phyloP scores from a whole-genome alignment of 164 flowering plant genomes.

The Berberis vulgaris region DNA sequence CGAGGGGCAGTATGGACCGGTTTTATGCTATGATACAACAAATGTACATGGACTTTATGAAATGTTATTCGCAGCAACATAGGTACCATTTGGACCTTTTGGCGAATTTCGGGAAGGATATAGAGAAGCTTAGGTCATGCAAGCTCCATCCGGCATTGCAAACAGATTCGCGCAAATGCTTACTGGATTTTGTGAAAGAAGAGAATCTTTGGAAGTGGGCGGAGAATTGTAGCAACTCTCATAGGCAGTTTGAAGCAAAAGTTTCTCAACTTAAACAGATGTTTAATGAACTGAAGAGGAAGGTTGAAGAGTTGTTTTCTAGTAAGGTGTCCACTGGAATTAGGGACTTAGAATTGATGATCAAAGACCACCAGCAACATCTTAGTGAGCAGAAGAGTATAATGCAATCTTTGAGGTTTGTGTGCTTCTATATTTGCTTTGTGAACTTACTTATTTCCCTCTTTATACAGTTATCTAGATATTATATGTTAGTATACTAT shows the following conservation, averaged over 20 bases:
- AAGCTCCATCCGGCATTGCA: conserved; percentile 75
- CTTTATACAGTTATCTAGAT: background rate
- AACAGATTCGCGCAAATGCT: conserved; percentile 50
- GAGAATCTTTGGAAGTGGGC: conserved; percentile 58
- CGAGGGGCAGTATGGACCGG: conserved; percentile 63
- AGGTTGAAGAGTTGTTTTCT: conserved; percentile 69
- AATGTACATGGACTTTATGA: conserved; percentile 69
- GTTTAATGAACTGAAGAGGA: conserved; percentile 64
- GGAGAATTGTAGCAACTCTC: conserved; percentile 64
- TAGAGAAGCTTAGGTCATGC: conserved; percentile 59
- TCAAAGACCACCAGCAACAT: conserved; percentile 61
- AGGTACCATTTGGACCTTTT: conserved; percentile 67
- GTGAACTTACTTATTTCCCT: background rate
- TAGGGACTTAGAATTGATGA: conserved; percentile 48
- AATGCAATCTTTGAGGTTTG: conserved; percentile 92
- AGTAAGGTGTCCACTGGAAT: conserved; percentile 40
- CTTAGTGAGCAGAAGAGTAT: conserved; percentile 79
- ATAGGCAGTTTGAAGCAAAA: conserved; percentile 80
- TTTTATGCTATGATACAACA: conserved; percentile 57
- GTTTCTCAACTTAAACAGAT: conserved; percentile 66
- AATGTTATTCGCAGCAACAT: conserved; percentile 61
- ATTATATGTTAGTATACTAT: background rate
- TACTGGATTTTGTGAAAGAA: conserved; percentile 89
- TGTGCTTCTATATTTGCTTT: conserved; percentile 1
- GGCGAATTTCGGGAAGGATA: conserved; percentile 54